Percentiles rank a stretch among this genome's conserved stretches.
Conservation (phyloP, 2,329 filamentous ascomycete genomes). For the Aspergillus intermedius region DNA sequence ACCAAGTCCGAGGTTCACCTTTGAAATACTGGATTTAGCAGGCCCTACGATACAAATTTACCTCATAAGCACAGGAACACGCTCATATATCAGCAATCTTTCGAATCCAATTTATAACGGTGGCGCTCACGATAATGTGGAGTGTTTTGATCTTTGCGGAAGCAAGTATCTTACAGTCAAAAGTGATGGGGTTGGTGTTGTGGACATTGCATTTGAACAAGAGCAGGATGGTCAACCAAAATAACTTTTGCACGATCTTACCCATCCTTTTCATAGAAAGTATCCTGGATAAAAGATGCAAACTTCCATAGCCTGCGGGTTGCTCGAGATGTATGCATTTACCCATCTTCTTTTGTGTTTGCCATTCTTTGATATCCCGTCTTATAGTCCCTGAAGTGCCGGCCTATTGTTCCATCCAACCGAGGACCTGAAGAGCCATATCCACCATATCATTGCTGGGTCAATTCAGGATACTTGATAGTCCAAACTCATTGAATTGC, state of each 20-base stretch:
- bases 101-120: neutral
- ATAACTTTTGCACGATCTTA: slow-evolving; percentile 5
- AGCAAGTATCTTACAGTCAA: slow-evolving; percentile 7
- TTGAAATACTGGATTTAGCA: slow-evolving; percentile 2
- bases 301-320: neutral
- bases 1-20: slow-evolving; percentile 1
- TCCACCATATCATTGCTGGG: slow-evolving; percentile 8
- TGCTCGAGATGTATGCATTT: neutral
- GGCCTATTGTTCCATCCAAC: slow-evolving; percentile 10
- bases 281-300: neutral
- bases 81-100: slow-evolving; percentile 7
- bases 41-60: slow-evolving; percentile 4
- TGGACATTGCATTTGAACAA: slow-evolving; percentile 9
- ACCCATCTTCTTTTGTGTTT: neutral
- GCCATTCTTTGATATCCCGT: neutral
- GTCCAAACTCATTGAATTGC: slow-evolving; percentile 2
- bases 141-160: slow-evolving; percentile 5
- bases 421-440: slow-evolving; percentile 3
- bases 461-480: slow-evolving; percentile 7
- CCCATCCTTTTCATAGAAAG: slow-evolving; percentile 3
- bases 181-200: slow-evolving; percentile 7
- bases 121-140: neutral
- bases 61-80: slow-evolving; percentile 5
- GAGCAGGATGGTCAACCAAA: slow-evolving; percentile 2
- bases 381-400: slow-evolving; percentile 8